Evolutionary conservation across 208 protist genomes (phyloP).

Genomic region (Naegleria gruberi): DNA sequence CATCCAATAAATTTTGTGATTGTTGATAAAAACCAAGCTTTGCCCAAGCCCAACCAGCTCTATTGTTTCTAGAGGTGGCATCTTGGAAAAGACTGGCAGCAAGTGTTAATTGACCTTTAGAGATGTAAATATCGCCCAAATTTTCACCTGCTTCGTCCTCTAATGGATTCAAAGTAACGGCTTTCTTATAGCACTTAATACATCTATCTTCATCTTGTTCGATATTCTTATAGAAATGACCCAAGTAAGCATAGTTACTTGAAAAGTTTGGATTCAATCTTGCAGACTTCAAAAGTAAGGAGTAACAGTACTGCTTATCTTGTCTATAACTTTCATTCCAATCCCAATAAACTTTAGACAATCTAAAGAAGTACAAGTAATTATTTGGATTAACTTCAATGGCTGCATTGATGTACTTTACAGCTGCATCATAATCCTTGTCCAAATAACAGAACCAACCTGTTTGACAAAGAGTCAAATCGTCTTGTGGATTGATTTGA

Average conservation of each 20-base stretch:
- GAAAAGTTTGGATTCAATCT: constrained; percentile 2
- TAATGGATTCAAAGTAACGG: neutral
- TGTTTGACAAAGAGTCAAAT: neutral
- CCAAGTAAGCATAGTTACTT: neutral
- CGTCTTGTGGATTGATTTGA: neutral
- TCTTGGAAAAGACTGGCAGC: neutral
- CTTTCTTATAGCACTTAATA: constrained; percentile 17
- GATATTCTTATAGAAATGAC: neutral
- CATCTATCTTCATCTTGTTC: neutral
- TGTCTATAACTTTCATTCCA: too few species aligned
- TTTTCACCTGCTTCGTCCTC: neutral
- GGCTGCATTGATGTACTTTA: neutral
- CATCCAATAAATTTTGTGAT: neutral
- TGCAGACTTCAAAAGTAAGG: neutral
- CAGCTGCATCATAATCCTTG: neutral
- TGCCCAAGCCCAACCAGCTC: constrained; percentile 4
- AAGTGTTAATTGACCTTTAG: neutral
- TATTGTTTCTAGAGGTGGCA: neutral
- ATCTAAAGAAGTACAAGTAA: constrained; percentile 1
- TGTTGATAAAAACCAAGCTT: neutral
- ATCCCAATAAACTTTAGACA: neutral
- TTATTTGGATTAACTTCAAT: constrained; percentile 2
- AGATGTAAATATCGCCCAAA: neutral
- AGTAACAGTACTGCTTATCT: neutral
- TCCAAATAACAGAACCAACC: constrained; percentile 11